These are phyloP conservation scores for Sphaerulina vaccinii DNA, from an alignment of 2,329 filamentous ascomycete species.

Conservation along the genomic window DNA sequence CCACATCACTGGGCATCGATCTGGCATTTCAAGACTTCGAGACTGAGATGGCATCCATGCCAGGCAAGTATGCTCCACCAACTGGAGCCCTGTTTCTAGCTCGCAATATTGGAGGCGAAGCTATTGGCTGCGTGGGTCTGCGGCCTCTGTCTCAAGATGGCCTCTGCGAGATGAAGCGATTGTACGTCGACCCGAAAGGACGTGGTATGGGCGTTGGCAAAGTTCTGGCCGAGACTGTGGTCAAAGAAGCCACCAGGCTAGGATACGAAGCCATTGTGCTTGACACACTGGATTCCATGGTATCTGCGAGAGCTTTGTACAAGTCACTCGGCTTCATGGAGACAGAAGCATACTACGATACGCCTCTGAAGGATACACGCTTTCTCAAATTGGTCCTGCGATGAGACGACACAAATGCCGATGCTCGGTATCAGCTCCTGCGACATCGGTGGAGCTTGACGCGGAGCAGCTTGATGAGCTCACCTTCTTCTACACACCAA, in stretches of 20 bases:
- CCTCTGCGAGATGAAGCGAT: constrained; percentile 55
- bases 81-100: constrained; percentile 54
- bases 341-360: constrained; percentile 56
- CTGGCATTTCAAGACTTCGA: constrained; percentile 58
- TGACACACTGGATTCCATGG: constrained; percentile 57
- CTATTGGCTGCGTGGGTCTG: constrained; percentile 54
- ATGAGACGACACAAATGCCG: neutral
- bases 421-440: neutral
- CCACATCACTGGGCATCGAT: constrained; percentile 51
- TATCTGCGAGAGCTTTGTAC: constrained; percentile 52
- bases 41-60: constrained; percentile 52
- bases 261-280: constrained; percentile 56
- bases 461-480: constrained; percentile 3
- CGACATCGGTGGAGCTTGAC: constrained; percentile 11
- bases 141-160: constrained; percentile 38
- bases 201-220: constrained; percentile 53
- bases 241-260: constrained; percentile 47
- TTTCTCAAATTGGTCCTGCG: constrained; percentile 44
- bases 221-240: constrained; percentile 46
- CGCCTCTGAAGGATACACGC: constrained; percentile 52
- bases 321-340: constrained; percentile 52
- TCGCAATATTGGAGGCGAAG: constrained; percentile 27
- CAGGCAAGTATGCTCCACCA: constrained; percentile 53
- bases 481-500: neutral
- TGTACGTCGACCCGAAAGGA: constrained; percentile 52